Base-by-base conservation (phyloP, 1,139 yeast species). In the Hyphopichia khmerensis region DNA sequence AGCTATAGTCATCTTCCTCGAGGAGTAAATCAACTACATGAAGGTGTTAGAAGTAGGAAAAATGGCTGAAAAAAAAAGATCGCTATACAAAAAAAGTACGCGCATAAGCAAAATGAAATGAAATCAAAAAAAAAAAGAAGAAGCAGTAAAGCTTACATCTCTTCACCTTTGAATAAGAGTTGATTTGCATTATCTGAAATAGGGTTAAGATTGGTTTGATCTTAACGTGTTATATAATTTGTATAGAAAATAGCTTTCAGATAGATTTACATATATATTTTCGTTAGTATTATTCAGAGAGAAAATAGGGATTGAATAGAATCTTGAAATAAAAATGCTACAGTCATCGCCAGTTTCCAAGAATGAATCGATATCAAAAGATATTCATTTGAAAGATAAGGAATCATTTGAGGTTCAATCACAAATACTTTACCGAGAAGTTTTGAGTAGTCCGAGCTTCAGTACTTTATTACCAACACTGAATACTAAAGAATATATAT, bases 301-400 rank as follows among this genome's bases (percentile, higher is more conserved):
- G n/a, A n/a, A n/a, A n/a, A n/a, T n/a, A n/a, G n/a, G n/a, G n/a
- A n/a, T n/a, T n/a, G n/a, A n/a, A n/a, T n/a, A n/a, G n/a, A n/a
- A n/a, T n/a, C n/a, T n/a, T n/a, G n/a, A n/a, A n/a, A n/a, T n/a
- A n/a, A n/a, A n/a, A 21, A 21, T 21, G 24, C 24, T 21, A 6
- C 5, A 21, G 8, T 21, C 24, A 21, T 21, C 24, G 5, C 24
- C 24, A 26, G 11, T 26, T 10, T 35, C 45, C 7, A 46, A 38
- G 23, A n/a, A n/a, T n/a, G n/a, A n/a, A n/a, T n/a, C n/a, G n/a
- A n/a, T n/a, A n/a, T n/a, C n/a, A n/a, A n/a, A n/a, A n/a, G 42
- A 40, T 15, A 38, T 40, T 5, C 33, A 39, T 27, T 40, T 32
- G 6, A 39, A 33, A 30, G 38, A 33, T n/a, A 19, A 39, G 13